phyloP scores from a whole-genome alignment of 495 filamentous ascomycete genomes.

The Neurospora discreta region DNA sequence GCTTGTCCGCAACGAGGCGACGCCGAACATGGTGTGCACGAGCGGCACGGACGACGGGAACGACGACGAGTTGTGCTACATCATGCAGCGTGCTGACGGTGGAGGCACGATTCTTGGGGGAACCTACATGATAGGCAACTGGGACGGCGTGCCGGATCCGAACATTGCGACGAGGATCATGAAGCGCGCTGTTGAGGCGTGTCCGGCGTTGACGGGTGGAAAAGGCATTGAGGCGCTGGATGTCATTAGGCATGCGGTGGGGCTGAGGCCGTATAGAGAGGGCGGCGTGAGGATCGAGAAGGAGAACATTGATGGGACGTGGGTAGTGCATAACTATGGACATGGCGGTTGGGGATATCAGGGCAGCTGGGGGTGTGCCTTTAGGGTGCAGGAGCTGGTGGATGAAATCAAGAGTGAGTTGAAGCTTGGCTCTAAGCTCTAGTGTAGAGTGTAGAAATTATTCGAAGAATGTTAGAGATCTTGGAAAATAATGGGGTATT shows the following conservation, averaged over 20 bases:
- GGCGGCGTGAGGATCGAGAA: slow-evolving; percentile 75
- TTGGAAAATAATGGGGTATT: too few species aligned
- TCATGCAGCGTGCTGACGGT: slow-evolving; percentile 81
- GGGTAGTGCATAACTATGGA: slow-evolving; percentile 92
- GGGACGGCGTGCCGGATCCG: slow-evolving; percentile 72
- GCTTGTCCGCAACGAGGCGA: slow-evolving; percentile 71
- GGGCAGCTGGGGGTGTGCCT: slow-evolving; percentile 72
- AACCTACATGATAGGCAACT: slow-evolving; percentile 71
- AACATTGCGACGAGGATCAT: slow-evolving; percentile 80
- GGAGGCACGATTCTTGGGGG: slow-evolving; percentile 76
- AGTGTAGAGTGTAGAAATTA: slow-evolving; percentile 1
- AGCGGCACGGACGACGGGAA: slow-evolving; percentile 70
- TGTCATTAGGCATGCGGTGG: slow-evolving; percentile 84
- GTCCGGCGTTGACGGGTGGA: slow-evolving; percentile 63
- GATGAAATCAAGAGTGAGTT: slow-evolving; percentile 35
- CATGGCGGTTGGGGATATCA: slow-evolving; percentile 94
- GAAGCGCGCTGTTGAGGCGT: slow-evolving; percentile 63
- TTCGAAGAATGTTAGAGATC: background rate
- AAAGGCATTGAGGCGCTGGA: slow-evolving; percentile 68
- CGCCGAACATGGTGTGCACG: slow-evolving; percentile 54
- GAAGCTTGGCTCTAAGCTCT: slow-evolving; percentile 9
- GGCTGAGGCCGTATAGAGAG: slow-evolving; percentile 65
- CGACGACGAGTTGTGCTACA: slow-evolving; percentile 68
- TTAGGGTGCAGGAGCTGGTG: slow-evolving; percentile 58
- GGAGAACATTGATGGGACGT: slow-evolving; percentile 57